Evolutionary conservation across 352 stramenopile genomes (phyloP).

Genomic region (Globisporangium apiculatum): DNA sequence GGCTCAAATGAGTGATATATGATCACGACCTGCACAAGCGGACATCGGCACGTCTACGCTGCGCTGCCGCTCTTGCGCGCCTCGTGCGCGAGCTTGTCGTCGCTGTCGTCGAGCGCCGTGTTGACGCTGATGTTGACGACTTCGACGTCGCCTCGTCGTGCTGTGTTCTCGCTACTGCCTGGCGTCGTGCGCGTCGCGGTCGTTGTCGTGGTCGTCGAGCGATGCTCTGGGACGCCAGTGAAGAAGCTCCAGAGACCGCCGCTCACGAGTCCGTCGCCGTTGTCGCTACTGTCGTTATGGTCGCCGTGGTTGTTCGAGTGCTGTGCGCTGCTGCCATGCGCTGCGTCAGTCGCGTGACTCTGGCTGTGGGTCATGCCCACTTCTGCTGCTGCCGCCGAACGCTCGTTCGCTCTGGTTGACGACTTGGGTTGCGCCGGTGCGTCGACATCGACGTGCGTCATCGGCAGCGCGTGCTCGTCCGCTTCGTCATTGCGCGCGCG

Average conservation of each 20-base stretch:
- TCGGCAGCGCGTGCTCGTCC: neutral
- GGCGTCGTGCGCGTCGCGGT: neutral
- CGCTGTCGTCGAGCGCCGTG: neutral
- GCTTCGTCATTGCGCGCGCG: neutral
- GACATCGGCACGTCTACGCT: neutral
- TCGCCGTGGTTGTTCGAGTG: neutral
- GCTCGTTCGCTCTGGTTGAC: neutral
- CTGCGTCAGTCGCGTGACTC: neutral
- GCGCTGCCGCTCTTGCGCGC: constrained; percentile 4
- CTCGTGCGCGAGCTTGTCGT: constrained; percentile 1
- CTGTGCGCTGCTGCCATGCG: neutral
- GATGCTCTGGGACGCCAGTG: neutral
- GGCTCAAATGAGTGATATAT: too few relatives aligned
- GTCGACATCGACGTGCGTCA: neutral
- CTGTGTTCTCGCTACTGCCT: neutral
- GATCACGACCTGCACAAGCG: too few relatives aligned
- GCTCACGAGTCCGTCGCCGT: neutral
- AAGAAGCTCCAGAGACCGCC: constrained; percentile 5
- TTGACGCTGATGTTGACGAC: constrained; percentile 9
- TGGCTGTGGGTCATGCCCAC: neutral
- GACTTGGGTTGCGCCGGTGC: neutral
- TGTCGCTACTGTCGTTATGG: neutral
- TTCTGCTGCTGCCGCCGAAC: neutral
- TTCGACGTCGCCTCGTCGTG: neutral
- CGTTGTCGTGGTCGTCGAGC: neutral